These are phyloP conservation scores for Lecanicillium sp. DNA, from an alignment of 2,329 filamentous ascomycete species.

Conservation along the genomic window DNA sequence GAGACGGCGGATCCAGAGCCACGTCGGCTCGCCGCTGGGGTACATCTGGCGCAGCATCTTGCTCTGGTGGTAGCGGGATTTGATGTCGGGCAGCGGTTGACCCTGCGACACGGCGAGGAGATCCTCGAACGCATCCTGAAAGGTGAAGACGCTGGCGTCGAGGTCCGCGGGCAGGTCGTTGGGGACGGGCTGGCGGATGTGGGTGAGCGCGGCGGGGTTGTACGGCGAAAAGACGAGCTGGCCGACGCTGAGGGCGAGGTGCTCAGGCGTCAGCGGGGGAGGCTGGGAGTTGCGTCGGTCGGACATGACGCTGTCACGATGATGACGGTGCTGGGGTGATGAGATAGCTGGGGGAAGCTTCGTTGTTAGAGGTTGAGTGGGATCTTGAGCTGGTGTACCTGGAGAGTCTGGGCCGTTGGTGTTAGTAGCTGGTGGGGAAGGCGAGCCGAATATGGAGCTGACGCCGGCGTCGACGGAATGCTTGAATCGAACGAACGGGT, in stretches of 20 bases:
- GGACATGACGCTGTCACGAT: background rate
- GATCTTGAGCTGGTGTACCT: conserved; percentile 5
- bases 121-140: conserved; percentile 53
- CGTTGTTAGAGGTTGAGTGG: background rate
- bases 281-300: background rate
- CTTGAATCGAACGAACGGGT: conserved; percentile 34
- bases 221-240: conserved; percentile 30
- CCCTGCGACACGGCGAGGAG: conserved; percentile 43
- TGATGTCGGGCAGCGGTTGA: conserved; percentile 35
- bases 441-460: conserved; percentile 22
- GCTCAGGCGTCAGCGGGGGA: background rate
- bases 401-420: conserved; percentile 15
- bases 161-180: conserved; percentile 34
- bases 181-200: conserved; percentile 42
- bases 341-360: background rate
- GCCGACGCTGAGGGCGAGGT: conserved; percentile 19
- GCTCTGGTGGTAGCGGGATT: conserved; percentile 28
- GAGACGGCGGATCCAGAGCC: conserved; percentile 36
- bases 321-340: background rate
- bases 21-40: conserved; percentile 34
- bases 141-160: conserved; percentile 40
- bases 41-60: conserved; percentile 33
- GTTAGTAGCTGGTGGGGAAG: no score
- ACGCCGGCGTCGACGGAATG: conserved; percentile 35
- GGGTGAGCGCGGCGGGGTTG: conserved; percentile 38